These are phyloP conservation scores for Phytophthora crassamura DNA, from an alignment of 352 stramenopile species.

Conservation along the genomic window DNA sequence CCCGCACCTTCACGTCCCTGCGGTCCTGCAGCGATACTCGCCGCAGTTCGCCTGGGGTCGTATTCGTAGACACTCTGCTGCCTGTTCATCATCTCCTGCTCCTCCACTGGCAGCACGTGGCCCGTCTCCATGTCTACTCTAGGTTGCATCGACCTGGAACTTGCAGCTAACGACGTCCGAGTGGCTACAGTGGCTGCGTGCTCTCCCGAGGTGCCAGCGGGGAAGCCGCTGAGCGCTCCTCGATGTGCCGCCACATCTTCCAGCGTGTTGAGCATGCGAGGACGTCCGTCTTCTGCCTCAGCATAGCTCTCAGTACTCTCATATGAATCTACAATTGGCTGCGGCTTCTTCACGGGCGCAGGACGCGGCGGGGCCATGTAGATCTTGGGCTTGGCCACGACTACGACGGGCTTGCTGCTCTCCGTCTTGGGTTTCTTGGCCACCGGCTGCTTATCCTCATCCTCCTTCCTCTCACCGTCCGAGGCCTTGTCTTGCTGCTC, in stretches of 20 bases:
- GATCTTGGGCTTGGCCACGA: conserved; percentile 57
- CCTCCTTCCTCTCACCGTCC: not conserved
- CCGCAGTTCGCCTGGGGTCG: conserved; percentile 58
- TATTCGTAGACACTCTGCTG: conserved; percentile 90
- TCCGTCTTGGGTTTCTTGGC: conserved; percentile 42
- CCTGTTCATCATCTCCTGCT: conserved; percentile 83
- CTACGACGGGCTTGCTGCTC: conserved; percentile 32
- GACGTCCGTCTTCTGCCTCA: conserved; percentile 11
- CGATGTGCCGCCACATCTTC: conserved; percentile 55
- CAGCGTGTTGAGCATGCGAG: conserved; percentile 52
- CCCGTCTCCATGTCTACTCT: conserved; percentile 79
- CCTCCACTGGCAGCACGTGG: conserved; percentile 62
- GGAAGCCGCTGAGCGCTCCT: conserved; percentile 77
- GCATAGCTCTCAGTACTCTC: not conserved
- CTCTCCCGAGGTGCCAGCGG: conserved; percentile 57
- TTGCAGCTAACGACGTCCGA: not conserved
- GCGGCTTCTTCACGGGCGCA: conserved; percentile 45
- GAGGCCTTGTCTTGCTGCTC: conserved; percentile 43
- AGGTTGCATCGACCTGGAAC: conserved; percentile 38
- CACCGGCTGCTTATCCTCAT: conserved; percentile 17
- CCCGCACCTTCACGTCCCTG: conserved; percentile 1
- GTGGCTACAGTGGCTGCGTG: conserved; percentile 32
- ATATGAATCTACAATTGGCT: not conserved
- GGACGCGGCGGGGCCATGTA: conserved; percentile 78
- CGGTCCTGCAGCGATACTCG: conserved; percentile 27